Base-by-base conservation (phyloP, 208 protist genomes). In the Acanthamoeba royreba region DNA sequence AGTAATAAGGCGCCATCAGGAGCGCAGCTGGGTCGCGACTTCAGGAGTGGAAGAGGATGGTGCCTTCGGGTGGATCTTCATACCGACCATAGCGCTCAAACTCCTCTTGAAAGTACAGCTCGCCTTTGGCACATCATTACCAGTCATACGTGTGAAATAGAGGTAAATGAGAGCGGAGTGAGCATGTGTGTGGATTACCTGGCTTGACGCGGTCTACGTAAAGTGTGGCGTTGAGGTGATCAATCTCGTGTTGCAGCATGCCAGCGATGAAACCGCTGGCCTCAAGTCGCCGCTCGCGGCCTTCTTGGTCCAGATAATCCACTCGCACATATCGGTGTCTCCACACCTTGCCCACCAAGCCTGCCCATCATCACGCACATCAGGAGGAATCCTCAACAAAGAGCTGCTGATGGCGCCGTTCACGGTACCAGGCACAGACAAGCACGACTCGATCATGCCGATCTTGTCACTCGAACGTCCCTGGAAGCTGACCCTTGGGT, bases 191-290 rank as follows among this genome's bases (percentile, higher is more conserved):
- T 22, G 22, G 25, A 8, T 8, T 86, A 53, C 74, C 74, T 25
- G 74, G 74, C 74, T 86, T 86, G 74, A 90, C 83, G 47, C n/a
- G 83, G 38, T 90, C 83, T 19, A 90, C 47, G n/a, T 45, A 90
- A 0, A 90, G 83, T 49, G 28, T 90, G 47, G 35, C 83, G 35
- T 46, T 28, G 17, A 90, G 45, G 52, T 90, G 83, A 46, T 90
- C 83, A 22, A 90, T 69, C 52, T 90, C 83, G 53, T 90, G 83
- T 17, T 90, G 83, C 17, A 90, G 83, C 83, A 90, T 66, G 52
- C 46, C 83, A 1, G 83, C 83, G 53, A 66, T 66, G 83, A 35
- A 90, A 7, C 83, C 83, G 38, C 43, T 66, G 5, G 83, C 83
- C n/a, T 90, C 52, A 22, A 90, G 43, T 22, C 42, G 28, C 22